phyloP scores from a whole-genome alignment of 2,329 filamentous ascomycete species.

The Dactylellina cionopaga region DNA sequence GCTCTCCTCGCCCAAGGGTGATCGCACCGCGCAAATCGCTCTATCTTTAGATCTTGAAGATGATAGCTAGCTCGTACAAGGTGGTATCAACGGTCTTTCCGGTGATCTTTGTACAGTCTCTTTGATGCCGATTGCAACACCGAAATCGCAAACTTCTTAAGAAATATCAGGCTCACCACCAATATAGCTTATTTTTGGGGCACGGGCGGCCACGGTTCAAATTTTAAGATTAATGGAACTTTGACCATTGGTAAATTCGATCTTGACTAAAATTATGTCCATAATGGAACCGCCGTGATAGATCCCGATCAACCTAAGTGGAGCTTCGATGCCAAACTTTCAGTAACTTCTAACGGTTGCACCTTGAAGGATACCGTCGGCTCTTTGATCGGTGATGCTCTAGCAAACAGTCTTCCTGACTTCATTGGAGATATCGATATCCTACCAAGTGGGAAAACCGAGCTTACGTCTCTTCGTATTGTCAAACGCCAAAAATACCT shows the following conservation, averaged over 20 bases:
- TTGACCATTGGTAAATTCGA: conserved; percentile 52
- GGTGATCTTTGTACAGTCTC: conserved; percentile 16
- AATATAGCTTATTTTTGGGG: conserved; percentile 9
- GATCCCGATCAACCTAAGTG: conserved; percentile 17
- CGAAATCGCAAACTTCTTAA: conserved; percentile 17
- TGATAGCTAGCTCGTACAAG: background rate
- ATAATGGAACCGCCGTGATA: conserved; percentile 5
- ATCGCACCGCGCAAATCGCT: background rate
- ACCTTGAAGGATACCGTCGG: conserved; percentile 34
- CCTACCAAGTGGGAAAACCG: conserved; percentile 11
- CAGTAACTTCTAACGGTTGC: background rate
- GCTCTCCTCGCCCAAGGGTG: conserved; percentile 5
- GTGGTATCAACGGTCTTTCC: background rate
- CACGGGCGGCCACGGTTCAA: conserved; percentile 10
- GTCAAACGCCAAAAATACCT: conserved; percentile 9
- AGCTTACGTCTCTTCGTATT: conserved; percentile 13
- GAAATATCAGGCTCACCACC: conserved; percentile 18
- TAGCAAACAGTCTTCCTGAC: conserved; percentile 15
- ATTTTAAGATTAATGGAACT: conserved; percentile 54
- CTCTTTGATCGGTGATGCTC: conserved; percentile 10
- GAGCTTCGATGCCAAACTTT: conserved; percentile 40
- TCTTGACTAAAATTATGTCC: conserved; percentile 52
- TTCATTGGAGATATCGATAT: conserved; percentile 48
- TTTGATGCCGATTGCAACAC: conserved; percentile 14
- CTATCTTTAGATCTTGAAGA: background rate